Base-by-base conservation (phyloP, 441 rosid genomes). In the Cnidoscolus chayamansa region DNA sequence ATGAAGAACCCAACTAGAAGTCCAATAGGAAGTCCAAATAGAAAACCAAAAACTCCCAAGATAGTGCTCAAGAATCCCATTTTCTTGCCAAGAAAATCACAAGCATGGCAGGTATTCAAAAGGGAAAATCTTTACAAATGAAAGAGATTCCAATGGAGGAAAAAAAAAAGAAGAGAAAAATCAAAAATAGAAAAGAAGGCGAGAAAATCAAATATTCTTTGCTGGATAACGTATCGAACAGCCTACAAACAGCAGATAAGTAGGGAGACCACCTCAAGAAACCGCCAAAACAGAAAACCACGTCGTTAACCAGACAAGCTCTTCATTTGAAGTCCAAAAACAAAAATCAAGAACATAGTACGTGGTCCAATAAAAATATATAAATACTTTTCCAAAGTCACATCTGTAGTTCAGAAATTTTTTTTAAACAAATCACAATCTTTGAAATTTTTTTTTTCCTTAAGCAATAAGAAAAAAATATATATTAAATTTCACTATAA, bases 1-100 rank as follows among this genome's bases (percentile, higher is more conserved):
- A 84, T 67, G 76, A 80, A 81, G 83, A 90, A 92, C 1, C 97
- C 97, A 49, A 84, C 16, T 67, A 84, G 13, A 69, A 92, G 86
- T 31, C 97, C 89, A 63, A 82, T 7, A n/a, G 85, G 81, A 67
- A 83, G 63, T 66, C 88, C 92, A 55, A 84, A 74, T 30, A 77
- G 83, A 79, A 84, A 88, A 64, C 92, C 89, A 70, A 83, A 30
- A 66, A 83, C 30, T 10, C 87, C 91, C 72, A 87, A 63, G 13
- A 85, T 19, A 79, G 85, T 72, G 47, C 81, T 72, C 49, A 87
- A 58, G 48, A 87, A 77, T 12, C 89, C 91, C 91, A 87, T 86
- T 48, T 75, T 4, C 57, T 12, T 59, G 8, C 13, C 25, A 50
- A 13, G 66, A 77, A 63, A 60, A 30, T 47, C 70, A 76, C 53